A percentile compares a stretch with the other conserved stretches of the same genome.
These are phyloP conservation scores for Mycothermus thermophilus DNA, from an alignment of 495 filamentous ascomycete genomes.

Conservation along the genomic window DNA sequence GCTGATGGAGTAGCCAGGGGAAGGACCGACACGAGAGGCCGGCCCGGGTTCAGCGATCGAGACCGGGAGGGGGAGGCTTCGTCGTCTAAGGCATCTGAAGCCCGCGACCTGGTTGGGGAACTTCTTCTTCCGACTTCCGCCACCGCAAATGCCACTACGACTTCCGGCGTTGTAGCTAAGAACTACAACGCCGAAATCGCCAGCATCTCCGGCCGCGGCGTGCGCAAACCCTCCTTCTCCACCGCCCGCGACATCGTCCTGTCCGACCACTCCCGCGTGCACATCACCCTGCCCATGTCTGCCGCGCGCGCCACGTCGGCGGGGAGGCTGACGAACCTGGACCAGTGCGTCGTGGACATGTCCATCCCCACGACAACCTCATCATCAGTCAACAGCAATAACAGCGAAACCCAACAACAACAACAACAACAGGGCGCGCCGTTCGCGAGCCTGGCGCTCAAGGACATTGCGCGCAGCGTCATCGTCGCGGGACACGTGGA, in stretches of 20 bases:
- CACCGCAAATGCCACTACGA: neutral
- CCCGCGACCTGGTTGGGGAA: neutral
- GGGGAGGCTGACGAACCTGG: conserved; percentile 57
- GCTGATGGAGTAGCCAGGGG: neutral
- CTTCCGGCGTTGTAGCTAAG: conserved; percentile 12
- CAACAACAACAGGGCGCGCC: conserved; percentile 31
- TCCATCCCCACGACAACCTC: conserved; percentile 43
- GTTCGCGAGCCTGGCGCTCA: conserved; percentile 62
- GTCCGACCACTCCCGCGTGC: conserved; percentile 44
- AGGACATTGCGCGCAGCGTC: conserved; percentile 51
- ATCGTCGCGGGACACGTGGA: conserved; percentile 63
- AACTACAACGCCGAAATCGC: conserved; percentile 40
- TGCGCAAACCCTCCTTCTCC: conserved; percentile 47
- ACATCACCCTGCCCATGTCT: conserved; percentile 59
- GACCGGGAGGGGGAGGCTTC: neutral
- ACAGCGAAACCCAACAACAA: too few relatives aligned
- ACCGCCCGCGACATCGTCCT: conserved; percentile 48
- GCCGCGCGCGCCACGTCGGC: conserved; percentile 53
- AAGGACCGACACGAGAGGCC: conserved; percentile 3
- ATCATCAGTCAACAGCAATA: neutral
- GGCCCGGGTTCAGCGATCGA: too few relatives aligned
- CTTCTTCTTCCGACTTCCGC: neutral
- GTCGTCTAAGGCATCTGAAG: neutral
- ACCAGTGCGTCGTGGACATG: conserved; percentile 67
- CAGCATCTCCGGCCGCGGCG: conserved; percentile 1